Conservation (phyloP, 83 land plant species). For the Picea abies region DNA sequence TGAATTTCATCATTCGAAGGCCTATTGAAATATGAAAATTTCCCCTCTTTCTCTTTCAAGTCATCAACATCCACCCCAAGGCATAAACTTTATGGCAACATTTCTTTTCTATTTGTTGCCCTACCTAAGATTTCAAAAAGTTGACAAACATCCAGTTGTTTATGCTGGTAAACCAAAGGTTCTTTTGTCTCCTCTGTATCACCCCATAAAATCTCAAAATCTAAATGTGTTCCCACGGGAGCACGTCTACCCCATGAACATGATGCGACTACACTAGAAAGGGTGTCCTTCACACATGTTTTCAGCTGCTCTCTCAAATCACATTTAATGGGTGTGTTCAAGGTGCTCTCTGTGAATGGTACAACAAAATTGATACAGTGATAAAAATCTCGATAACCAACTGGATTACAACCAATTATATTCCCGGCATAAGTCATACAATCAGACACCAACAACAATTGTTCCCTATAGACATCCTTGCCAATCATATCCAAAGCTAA, state of each 20-base stretch:
- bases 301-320: constrained; percentile 65
- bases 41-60: constrained; percentile 22
- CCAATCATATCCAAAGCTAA: constrained; percentile 49
- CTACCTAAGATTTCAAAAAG: constrained; percentile 40
- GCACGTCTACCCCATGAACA: constrained; percentile 73
- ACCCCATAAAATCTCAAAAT: constrained; percentile 54
- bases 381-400: constrained; percentile 53
- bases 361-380: constrained; percentile 47
- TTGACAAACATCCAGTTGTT: constrained; percentile 33
- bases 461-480: constrained; percentile 61
- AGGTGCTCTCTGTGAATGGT: constrained; percentile 67
- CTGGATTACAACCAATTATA: constrained; percentile 55
- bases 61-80: constrained; percentile 23
- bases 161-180: constrained; percentile 1
- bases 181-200: constrained; percentile 17
- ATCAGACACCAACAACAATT: constrained; percentile 52
- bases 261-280: constrained; percentile 57
- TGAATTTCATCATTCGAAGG: constrained; percentile 33
- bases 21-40: background rate
- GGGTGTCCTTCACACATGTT: constrained; percentile 45
- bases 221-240: constrained; percentile 57
- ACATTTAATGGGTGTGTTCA: constrained; percentile 64
- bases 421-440: constrained; percentile 63
- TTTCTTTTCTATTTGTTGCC: constrained; percentile 2
- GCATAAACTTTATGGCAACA: constrained; percentile 13